Evolutionary conservation across 805 yeast species (phyloP), one percentile per base, ranked within the genome.

Genomic region (Candida multigemmis): DNA sequence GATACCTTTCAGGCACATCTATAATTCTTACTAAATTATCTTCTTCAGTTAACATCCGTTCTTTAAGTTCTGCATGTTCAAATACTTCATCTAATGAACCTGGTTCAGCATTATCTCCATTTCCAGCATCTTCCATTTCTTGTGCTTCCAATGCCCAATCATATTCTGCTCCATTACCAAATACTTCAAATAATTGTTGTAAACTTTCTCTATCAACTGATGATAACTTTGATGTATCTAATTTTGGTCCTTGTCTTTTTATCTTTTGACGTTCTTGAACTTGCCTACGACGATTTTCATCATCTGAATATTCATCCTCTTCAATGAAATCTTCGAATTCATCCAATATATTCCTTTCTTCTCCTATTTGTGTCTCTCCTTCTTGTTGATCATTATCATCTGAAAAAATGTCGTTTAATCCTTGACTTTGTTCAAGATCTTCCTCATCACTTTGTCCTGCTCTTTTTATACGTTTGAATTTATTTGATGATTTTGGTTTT

Each of bases 81-180:
- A 91, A 91, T 19, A 91, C 94, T 45, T 91, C 95, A 38, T 81
- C 77, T 37, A 91, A 65, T 8, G 81, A 74, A 3, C 69, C 64
- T 16, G 74, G 65, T 23, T 62, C 75, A n/a, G 60, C 60, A 25
- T 64, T 68, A n/a, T 72, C 76, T 19, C 55, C 61, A 32, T 58
- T 52, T 18, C 72, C 74, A 15, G 59, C 72, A 26, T 69, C 77
- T 39, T 71, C 78, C 30, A 64, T 67, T 35, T 71, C 75, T 56
- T 87, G 96, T 16, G 84, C 91, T 45, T 85, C 96, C 30, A 91
- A 63, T 8, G 98, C 98, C 97, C 98, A 91, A 31, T 84, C 96
- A 53, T 91, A 91, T 46, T 89, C 96, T 37, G 77, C 86, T 27
- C 98, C 98, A 51, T 86, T 93, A 38, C 98, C 98, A 49, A 91